Evolutionary conservation across 1,284 basidiomycete genomes (phyloP), one percentile per base, ranked within the genome.

Genomic region (Ceratorhiza oryzae-sativae): DNA sequence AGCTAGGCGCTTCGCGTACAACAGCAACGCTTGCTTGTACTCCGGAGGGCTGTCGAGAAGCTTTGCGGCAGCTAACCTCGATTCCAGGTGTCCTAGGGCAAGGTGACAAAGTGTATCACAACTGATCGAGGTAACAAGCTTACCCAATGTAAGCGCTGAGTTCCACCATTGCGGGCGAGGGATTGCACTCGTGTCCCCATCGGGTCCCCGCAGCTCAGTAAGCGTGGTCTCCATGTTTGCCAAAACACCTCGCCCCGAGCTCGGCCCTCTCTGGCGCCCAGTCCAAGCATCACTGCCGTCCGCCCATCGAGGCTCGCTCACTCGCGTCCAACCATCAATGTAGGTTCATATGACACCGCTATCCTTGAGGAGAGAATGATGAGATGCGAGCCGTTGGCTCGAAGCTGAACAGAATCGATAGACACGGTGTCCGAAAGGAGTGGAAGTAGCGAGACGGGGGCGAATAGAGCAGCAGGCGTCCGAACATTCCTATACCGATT

Each of bases 281-380:
- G 89, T 88, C 91, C 92, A 93, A n/a, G 84, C 85, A 75, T 92
- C 89, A 0, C 91, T 92, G 41, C 91, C 90, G 75, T 89, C 86
- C 0, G 88, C 83, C 89, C 90, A 94, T 91, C 92, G 94, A 0
- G 86, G 81, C 48, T 93, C 90, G 53, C 87, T 88, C 48, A 97
- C 81, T 75, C 89, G 89, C 45, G 87, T 84, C 89, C 92, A 97
- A 86, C 80, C 20, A 81, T 80, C 1, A 95, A 83, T 1, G 82
- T 80, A 1, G 84, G 71, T 76, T 97, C 93, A 79, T 92, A 97
- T 0, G 92, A 88, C 78, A 91, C 90, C 0, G 90, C 87, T 13
- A 86, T 80, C 8, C 93, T 92, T 27, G 87, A 88, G 0, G 92
- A 91, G 51, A 91, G 87, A 55, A 89, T 85, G 67, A 97, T 80